Conservation (phyloP, 2,329 filamentous ascomycete genomes). For the Aspergillus spinulosporus region DNA sequence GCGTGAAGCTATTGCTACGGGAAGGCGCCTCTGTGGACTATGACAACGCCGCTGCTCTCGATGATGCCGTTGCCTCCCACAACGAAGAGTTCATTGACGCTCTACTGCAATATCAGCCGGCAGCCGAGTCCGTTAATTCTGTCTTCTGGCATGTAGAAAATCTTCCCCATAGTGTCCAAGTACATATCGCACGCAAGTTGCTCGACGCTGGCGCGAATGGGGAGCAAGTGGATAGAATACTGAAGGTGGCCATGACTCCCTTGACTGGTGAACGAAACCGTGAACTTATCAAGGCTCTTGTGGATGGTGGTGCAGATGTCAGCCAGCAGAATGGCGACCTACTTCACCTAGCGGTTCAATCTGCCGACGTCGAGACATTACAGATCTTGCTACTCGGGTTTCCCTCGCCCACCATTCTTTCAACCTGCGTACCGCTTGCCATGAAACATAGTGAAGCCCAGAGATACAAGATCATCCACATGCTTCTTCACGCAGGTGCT, state of each 20-base stretch:
- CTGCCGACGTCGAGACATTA: neutral
- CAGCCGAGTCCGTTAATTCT: constrained; percentile 6
- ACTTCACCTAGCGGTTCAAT: constrained; percentile 3
- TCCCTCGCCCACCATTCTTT: neutral
- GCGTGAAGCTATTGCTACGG: constrained; percentile 2
- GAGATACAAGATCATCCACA: constrained; percentile 12
- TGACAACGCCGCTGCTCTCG: constrained; percentile 5
- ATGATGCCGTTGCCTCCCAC: constrained; percentile 3
- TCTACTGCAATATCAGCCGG: constrained; percentile 6
- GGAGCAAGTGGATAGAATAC: neutral
- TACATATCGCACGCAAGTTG: constrained; percentile 6
- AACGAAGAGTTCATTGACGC: constrained; percentile 9
- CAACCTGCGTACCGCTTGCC: neutral
- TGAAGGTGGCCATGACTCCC: neutral
- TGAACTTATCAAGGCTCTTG: constrained; percentile 6
- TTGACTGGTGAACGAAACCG: neutral
- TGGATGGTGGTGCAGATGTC: constrained; percentile 9
- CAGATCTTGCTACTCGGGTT: constrained; percentile 13
- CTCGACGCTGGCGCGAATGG: constrained; percentile 12
- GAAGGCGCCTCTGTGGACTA: constrained; percentile 12
- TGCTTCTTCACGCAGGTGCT: constrained; percentile 8
- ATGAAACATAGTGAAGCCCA: neutral
- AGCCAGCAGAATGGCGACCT: constrained; percentile 4
- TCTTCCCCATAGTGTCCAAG: neutral
- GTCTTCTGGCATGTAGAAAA: constrained; percentile 3